Conservation (phyloP, 2,329 filamentous ascomycete species). For the Verticillium albo-atrum region DNA sequence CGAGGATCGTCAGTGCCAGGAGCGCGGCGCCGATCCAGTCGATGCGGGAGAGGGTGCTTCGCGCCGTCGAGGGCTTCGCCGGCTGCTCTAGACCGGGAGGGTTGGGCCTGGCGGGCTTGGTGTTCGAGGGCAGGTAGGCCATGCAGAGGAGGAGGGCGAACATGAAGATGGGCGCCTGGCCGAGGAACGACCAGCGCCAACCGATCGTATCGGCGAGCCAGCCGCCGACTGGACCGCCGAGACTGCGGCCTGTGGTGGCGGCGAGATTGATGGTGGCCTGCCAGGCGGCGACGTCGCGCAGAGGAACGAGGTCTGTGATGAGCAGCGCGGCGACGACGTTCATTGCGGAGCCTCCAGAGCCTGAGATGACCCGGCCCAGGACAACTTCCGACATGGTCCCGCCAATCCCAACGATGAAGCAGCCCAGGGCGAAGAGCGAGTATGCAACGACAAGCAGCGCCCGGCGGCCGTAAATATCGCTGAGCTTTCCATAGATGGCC, state of each 20-base stretch:
- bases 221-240: conserved; percentile 54
- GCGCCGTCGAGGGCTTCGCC: neutral
- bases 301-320: conserved; percentile 47
- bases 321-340: conserved; percentile 45
- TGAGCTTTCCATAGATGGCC: conserved; percentile 50
- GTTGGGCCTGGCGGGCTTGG: neutral
- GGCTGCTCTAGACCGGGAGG: neutral
- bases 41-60: conserved; percentile 34
- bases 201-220: conserved; percentile 60
- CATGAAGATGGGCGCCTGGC: conserved; percentile 55
- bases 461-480: conserved; percentile 52
- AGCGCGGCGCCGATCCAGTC: conserved; percentile 55
- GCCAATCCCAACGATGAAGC: conserved; percentile 36
- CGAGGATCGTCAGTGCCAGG: conserved; percentile 45
- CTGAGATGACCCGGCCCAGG: conserved; percentile 45
- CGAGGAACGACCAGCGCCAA: conserved; percentile 64
- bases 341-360: conserved; percentile 48
- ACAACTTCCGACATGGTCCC: conserved; percentile 44
- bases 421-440: conserved; percentile 49
- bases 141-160: conserved; percentile 48
- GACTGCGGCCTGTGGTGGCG: conserved; percentile 43
- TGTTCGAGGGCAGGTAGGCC: conserved; percentile 42
- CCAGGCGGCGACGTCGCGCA: conserved; percentile 50
- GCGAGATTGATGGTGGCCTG: conserved; percentile 49
- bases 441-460: conserved; percentile 45